Percentiles rank a stretch among this genome's conserved stretches.
These are phyloP conservation scores for Scytalidium sp. DNA, from an alignment of 2,329 filamentous ascomycete species.

Conservation along the genomic window DNA sequence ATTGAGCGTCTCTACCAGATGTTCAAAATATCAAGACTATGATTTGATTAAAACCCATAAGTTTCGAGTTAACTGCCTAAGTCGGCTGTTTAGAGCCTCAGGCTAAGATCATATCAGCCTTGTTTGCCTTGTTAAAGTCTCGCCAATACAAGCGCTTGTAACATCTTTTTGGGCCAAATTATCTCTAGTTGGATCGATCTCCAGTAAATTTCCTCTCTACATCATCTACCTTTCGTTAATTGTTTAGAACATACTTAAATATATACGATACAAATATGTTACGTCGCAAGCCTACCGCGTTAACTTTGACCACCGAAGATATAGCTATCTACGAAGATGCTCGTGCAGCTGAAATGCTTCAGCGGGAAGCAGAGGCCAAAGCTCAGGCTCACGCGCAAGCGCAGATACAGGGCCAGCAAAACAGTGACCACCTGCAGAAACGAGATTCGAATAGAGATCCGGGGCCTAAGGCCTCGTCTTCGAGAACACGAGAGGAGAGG, in stretches of 20 bases:
- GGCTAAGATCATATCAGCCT: not conserved
- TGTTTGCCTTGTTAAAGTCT: not conserved
- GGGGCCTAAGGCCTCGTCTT: slow-evolving; percentile 17
- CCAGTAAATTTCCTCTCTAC: not conserved
- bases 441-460: slow-evolving; percentile 17
- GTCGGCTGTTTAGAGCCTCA: not conserved
- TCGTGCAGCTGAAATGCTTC: slow-evolving; percentile 36
- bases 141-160: no score
- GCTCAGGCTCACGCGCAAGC: slow-evolving; percentile 16
- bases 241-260: no score
- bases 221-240: no score
- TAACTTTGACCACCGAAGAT: slow-evolving; percentile 68
- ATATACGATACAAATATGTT: slow-evolving; percentile 47
- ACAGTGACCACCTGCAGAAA: slow-evolving; percentile 13
- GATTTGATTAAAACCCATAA: not conserved
- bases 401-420: slow-evolving; percentile 19
- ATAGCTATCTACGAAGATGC: slow-evolving; percentile 68
- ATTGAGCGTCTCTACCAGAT: not conserved
- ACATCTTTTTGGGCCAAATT: no score
- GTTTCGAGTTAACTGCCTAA: not conserved
- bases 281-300: slow-evolving; percentile 63
- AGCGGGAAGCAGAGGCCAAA: slow-evolving; percentile 19
- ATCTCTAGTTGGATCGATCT: not conserved
- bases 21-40: not conserved
- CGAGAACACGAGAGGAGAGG: slow-evolving; percentile 33